Base-by-base conservation (phyloP, 2,329 filamentous ascomycete species). In the Penicillium sp. region DNA sequence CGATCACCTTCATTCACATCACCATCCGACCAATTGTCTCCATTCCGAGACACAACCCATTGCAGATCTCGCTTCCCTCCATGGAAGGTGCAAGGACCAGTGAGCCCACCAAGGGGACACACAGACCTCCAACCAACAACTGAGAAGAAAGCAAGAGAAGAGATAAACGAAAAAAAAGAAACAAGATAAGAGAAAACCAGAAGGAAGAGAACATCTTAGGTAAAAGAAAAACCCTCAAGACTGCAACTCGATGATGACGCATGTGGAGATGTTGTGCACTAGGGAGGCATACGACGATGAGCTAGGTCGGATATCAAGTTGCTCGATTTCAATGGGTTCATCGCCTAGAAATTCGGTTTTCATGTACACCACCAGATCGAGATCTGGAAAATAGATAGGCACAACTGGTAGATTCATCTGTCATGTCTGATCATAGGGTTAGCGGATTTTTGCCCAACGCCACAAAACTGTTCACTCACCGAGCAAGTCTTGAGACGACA, bases 381-480 rank as follows among this genome's bases (percentile, higher is more conserved):
- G 27, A 21, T 27, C 46, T 44, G 44, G 36, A 49, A 39, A 23
- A 33, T 55, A 57, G 40, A 51, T 55, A 60, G 53, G 55, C 56
- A 60, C 23, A 52, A 25, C 55, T 51, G 36, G 47, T 60, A 55
- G 38, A 50, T 54, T 41, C 47, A 57, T 47, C 56, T 50, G 43
- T 55, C 53, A 41, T 43, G 55, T 50, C 60, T 65, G 34, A 40
- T n/a, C 16, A 25, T 6, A 36, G 2, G 2, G 27, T 62, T 19
- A 55, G 31, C 25, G 29, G 8, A 36, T 6, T 44, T 39, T 31
- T 16, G 9, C 11, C 19, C 6, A 5, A 27, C 11, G 7, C 16
- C 34, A 16, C 15, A 4, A 19, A 10, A 16, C 4, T 40, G 19
- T 10, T 9, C n/a, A 41, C 54, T 27, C n/a, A 64, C 62, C 45